A percentile compares a stretch with the other conserved stretches of the same genome.
Conservation (phyloP, 2,329 filamentous ascomycete genomes). For the Arthrobotrys sinensis region DNA sequence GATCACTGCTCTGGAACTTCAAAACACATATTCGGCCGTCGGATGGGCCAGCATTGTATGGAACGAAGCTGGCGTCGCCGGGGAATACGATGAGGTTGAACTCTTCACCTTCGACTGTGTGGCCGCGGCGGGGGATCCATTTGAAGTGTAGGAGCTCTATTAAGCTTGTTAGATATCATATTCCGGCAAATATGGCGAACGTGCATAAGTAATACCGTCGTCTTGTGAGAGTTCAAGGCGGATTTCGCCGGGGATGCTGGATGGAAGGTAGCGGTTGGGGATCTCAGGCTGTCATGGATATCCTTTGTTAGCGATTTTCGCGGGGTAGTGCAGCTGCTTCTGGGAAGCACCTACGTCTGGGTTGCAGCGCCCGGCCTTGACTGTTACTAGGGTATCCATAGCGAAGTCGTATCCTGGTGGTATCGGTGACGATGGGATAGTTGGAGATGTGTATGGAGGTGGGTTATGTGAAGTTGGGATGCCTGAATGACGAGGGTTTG, state of each 20-base stretch:
- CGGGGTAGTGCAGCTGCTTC: neutral
- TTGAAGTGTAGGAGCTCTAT: slow-evolving; percentile 95
- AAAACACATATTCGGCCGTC: slow-evolving; percentile 91
- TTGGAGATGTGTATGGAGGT: slow-evolving; percentile 8
- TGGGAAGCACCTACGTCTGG: slow-evolving; percentile 58
- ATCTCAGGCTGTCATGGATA: slow-evolving; percentile 43
- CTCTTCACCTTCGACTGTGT: slow-evolving; percentile 74
- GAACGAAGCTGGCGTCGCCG: slow-evolving; percentile 86
- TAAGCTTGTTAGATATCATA: slow-evolving; percentile 4
- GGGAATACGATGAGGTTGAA: slow-evolving; percentile 96
- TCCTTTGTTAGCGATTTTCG: slow-evolving; percentile 33
- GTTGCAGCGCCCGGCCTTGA: slow-evolving; percentile 64
- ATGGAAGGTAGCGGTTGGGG: slow-evolving; percentile 62
- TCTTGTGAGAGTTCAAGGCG: slow-evolving; percentile 36
- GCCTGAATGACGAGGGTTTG: slow-evolving; percentile 31
- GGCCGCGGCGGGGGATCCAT: slow-evolving; percentile 86
- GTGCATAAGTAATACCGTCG: slow-evolving; percentile 28
- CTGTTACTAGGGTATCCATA: slow-evolving; percentile 48
- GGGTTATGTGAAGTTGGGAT: slow-evolving; percentile 15
- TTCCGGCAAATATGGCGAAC: neutral
- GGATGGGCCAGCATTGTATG: slow-evolving; percentile 78
- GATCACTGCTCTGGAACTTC: slow-evolving; percentile 92
- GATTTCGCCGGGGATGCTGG: slow-evolving; percentile 63
- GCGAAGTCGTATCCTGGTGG: neutral
- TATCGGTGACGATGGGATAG: neutral